Evolutionary conservation across 352 stramenopile genomes (phyloP).

Genomic region (Pythium phragmiticola): DNA sequence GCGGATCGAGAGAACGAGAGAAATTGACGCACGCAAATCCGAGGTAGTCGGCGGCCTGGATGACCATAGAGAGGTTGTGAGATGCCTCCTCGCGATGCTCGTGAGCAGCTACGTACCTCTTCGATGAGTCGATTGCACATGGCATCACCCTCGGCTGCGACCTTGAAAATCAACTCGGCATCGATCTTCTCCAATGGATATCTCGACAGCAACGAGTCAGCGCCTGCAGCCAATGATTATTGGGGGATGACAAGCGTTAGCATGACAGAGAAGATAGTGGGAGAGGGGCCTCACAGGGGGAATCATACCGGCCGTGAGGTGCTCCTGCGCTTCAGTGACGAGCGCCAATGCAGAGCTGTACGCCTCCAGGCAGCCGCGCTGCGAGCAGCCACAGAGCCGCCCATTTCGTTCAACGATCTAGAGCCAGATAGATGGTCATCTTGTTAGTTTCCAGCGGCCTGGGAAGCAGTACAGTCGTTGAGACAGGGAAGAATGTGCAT

Average conservation of each 20-base stretch:
- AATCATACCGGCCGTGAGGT: constrained; percentile 47
- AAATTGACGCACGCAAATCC: constrained; percentile 84
- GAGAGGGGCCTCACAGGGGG: no score
- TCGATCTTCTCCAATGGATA: constrained; percentile 54
- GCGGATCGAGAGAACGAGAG: constrained; percentile 67
- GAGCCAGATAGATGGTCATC: no score
- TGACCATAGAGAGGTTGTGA: neutral
- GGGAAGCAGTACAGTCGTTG: neutral
- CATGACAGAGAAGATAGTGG: no score
- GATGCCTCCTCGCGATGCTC: neutral
- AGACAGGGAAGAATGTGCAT: neutral
- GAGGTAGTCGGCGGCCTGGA: constrained; percentile 73
- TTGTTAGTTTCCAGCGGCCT: neutral
- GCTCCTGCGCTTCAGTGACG: constrained; percentile 61
- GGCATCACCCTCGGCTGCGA: constrained; percentile 59
- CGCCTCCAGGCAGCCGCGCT: constrained; percentile 74
- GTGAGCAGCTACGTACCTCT: constrained; percentile 35
- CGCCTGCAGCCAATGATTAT: constrained; percentile 25
- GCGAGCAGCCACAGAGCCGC: constrained; percentile 65
- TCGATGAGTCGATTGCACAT: constrained; percentile 70
- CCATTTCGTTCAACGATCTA: constrained; percentile 86
- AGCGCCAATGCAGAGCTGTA: constrained; percentile 75
- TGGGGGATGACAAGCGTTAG: no score
- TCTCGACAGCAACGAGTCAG: constrained; percentile 43
- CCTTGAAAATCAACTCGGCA: constrained; percentile 69